Evolutionary conservation across 495 filamentous ascomycete species (phyloP).

Genomic region (Bathelium albidoporum): DNA sequence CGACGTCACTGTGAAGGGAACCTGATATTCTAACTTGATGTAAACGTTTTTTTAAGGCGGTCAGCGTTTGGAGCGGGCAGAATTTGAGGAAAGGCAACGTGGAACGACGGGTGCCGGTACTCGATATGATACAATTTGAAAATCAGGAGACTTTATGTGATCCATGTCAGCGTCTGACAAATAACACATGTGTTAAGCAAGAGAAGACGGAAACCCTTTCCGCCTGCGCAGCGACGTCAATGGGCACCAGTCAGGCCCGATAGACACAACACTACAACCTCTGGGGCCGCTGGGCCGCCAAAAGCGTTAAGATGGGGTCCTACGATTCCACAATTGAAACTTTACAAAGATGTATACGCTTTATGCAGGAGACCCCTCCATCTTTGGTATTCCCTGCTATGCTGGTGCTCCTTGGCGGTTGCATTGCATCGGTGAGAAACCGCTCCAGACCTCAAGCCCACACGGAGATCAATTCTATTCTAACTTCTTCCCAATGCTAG

Average conservation of each 20-base stretch:
- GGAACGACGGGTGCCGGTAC: too few relatives aligned
- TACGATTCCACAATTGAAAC: neutral
- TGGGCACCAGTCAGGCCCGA: neutral
- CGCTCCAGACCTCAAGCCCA: neutral
- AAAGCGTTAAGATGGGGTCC: neutral
- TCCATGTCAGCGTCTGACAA: too few relatives aligned
- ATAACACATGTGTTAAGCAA: too few relatives aligned
- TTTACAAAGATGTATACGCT: neutral
- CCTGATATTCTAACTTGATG: too few relatives aligned
- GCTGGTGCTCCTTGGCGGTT: neutral
- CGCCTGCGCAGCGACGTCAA: neutral
- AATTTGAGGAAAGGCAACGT: too few relatives aligned
- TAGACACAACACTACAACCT: neutral
- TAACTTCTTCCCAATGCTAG: slow-evolving; percentile 34
- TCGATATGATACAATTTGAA: too few relatives aligned
- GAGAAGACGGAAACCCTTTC: neutral
- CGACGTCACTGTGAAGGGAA: too few relatives aligned
- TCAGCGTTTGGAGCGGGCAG: too few relatives aligned
- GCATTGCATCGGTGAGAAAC: slow-evolving; percentile 1
- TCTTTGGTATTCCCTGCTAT: neutral
- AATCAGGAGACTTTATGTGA: too few relatives aligned
- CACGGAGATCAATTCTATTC: too few relatives aligned
- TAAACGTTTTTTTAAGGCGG: too few relatives aligned
- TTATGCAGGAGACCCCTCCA: neutral
- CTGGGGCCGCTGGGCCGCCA: neutral